Conservation (phyloP, 23 red algal genomes). For the Gracilaria domingensis region DNA sequence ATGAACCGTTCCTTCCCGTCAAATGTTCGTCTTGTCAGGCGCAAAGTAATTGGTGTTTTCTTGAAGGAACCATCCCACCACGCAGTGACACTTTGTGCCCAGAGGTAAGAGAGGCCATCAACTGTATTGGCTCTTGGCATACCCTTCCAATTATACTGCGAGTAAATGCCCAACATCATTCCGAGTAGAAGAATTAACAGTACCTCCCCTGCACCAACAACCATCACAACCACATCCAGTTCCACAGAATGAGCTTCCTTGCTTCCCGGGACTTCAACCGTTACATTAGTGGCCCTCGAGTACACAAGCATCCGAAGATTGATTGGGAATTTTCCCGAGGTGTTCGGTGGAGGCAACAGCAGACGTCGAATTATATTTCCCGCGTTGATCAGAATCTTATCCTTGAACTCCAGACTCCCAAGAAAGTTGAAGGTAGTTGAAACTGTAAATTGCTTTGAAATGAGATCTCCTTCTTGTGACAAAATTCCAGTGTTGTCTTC, state of each 20-base stretch:
- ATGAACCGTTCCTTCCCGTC: neutral
- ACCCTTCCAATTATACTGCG: neutral
- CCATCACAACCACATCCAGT: neutral
- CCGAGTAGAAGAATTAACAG: neutral
- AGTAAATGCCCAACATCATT: neutral
- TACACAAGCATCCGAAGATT: neutral
- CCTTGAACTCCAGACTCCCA: neutral
- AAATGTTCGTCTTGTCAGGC: neutral
- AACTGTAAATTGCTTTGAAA: neutral
- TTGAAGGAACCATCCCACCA: neutral
- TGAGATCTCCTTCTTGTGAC: neutral
- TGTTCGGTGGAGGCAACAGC: neutral
- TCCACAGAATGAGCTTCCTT: neutral
- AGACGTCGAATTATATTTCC: neutral
- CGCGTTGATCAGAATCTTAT: slow-evolving; percentile 14
- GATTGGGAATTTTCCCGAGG: no score
- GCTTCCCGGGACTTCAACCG: neutral
- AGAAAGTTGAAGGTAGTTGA: neutral
- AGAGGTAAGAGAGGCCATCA: neutral
- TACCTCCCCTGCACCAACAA: neutral
- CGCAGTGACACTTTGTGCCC: neutral
- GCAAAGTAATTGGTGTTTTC: neutral
- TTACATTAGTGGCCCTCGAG: neutral
- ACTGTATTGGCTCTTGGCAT: slow-evolving; percentile 6
- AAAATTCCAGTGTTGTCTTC: slow-evolving; percentile 4